Evolutionary conservation across 2,329 filamentous ascomycete species (phyloP).

Genomic region (Nannizziopsis barbatae): DNA sequence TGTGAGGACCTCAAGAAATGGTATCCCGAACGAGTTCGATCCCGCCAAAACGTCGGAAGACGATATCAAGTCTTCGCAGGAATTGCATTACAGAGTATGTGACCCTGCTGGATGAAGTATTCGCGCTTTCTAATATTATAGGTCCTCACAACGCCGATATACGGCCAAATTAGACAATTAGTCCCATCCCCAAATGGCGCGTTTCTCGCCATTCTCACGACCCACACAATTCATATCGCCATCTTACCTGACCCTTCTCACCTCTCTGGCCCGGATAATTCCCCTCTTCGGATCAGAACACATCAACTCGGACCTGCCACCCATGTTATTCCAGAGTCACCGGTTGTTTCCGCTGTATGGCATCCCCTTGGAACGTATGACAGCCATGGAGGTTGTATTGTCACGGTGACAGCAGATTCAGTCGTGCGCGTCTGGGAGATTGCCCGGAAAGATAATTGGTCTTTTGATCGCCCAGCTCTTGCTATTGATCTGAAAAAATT

Average conservation of each 20-base stretch:
- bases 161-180: slow-evolving; percentile 74
- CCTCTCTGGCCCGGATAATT: slow-evolving; percentile 56
- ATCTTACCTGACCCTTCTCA: slow-evolving; percentile 72
- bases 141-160: slow-evolving; percentile 66
- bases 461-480: slow-evolving; percentile 71
- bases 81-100: slow-evolving; percentile 38
- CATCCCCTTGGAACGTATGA: slow-evolving; percentile 68
- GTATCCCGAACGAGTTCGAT: not conserved
- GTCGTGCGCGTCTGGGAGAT: slow-evolving; percentile 86
- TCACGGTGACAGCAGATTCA: slow-evolving; percentile 81
- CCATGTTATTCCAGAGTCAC: slow-evolving; percentile 75
- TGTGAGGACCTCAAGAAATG: not conserved
- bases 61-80: not conserved
- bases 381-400: slow-evolving; percentile 60
- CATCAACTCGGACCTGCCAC: slow-evolving; percentile 88
- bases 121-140: slow-evolving; percentile 27
- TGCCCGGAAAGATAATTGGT: slow-evolving; percentile 70
- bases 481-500: slow-evolving; percentile 83
- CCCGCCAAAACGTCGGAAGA: not conserved
- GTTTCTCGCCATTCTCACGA: slow-evolving; percentile 74
- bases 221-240: slow-evolving; percentile 77
- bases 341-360: slow-evolving; percentile 75
- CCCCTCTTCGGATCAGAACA: slow-evolving; percentile 66
- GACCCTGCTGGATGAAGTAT: not conserved
- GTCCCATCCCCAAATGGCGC: slow-evolving; percentile 70